Conservation (phyloP, 768 basidiomycete species). For the Russula abietina region DNA sequence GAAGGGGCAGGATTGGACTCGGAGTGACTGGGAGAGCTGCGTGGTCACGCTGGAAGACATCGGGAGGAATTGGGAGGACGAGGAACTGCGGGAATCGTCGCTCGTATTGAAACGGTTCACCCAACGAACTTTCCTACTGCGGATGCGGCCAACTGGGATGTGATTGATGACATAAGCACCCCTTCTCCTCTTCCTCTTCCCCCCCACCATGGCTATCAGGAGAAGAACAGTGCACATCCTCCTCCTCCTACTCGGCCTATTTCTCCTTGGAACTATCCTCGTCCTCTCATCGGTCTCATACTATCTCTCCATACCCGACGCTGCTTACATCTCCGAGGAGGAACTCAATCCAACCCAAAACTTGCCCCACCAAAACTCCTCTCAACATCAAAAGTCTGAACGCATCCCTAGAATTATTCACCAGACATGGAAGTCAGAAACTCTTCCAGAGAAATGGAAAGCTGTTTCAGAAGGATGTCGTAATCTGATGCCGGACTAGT, state of each 20-base stretch:
- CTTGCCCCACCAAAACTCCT: conserved; percentile 56
- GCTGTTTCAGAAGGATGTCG: conserved; percentile 76
- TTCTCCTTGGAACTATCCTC: conserved; percentile 82
- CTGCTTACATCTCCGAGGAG: conserved; percentile 72
- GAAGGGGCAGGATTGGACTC: conserved; percentile 70
- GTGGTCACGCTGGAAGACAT: conserved; percentile 43
- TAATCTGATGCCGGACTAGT: conserved; percentile 96
- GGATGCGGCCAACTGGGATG: conserved; percentile 40
- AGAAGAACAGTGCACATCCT: conserved; percentile 42
- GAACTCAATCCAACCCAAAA: conserved; percentile 60
- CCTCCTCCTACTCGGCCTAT: conserved; percentile 57
- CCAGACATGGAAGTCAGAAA: conserved; percentile 96
- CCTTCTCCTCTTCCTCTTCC: conserved; percentile 16
- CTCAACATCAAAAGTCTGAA: conserved; percentile 57
- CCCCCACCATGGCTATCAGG: conserved; percentile 30
- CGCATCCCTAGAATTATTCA: conserved; percentile 89
- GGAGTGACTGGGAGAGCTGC: conserved; percentile 57
- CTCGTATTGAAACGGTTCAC: conserved; percentile 45
- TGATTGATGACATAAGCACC: conserved; percentile 5
- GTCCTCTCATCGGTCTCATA: conserved; percentile 90
- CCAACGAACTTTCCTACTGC: conserved; percentile 41
- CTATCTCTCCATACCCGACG: conserved; percentile 74
- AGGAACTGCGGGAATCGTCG: conserved; percentile 46
- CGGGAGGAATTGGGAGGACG: conserved; percentile 49
- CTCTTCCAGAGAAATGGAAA: conserved; percentile 76